Evolutionary conservation across 306 rosid genomes (phyloP).

Genomic region (Luffa aegyptiaca): DNA sequence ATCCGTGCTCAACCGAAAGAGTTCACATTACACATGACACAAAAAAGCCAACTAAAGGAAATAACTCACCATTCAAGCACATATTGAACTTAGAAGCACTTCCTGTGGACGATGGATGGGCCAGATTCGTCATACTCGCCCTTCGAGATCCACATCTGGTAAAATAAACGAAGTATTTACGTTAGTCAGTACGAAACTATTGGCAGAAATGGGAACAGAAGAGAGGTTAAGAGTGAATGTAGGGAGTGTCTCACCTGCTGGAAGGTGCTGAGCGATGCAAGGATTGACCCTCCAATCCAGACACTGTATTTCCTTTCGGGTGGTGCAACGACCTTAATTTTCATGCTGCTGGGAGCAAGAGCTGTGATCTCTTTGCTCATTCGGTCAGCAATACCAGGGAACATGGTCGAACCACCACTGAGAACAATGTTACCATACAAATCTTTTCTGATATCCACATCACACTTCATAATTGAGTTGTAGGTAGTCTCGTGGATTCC

Average conservation of each 20-base stretch:
- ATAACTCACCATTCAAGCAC: constrained; percentile 57
- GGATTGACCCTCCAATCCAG: constrained; percentile 99
- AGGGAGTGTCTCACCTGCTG: constrained; percentile 54
- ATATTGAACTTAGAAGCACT: constrained; percentile 65
- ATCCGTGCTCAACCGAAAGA: constrained; percentile 44
- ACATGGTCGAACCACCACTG: constrained; percentile 98
- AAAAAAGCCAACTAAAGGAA: constrained; percentile 60
- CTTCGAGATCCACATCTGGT: constrained; percentile 96
- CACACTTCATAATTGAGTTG: constrained; percentile 98
- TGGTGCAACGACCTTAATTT: constrained; percentile 97
- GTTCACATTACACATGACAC: constrained; percentile 61
- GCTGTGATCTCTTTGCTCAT: constrained; percentile 99
- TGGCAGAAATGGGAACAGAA: not conserved
- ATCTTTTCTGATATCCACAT: constrained; percentile 94
- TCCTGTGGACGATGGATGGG: constrained; percentile 95
- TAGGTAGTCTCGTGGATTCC: constrained; percentile 96
- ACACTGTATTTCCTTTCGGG: constrained; percentile 97
- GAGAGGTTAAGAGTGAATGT: not conserved
- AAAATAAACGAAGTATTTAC: not conserved
- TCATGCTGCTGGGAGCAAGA: constrained; percentile 99
- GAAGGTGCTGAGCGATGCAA: constrained; percentile 99
- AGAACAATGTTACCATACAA: constrained; percentile 92
- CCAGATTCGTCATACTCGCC: constrained; percentile 94
- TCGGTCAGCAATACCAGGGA: constrained; percentile 95
- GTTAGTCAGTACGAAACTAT: not conserved